Evolutionary conservation across 192 early-diverging fungal genomes (phyloP), one percentile per base, ranked within the genome.

Genomic region (Umbelopsis isabellina): DNA sequence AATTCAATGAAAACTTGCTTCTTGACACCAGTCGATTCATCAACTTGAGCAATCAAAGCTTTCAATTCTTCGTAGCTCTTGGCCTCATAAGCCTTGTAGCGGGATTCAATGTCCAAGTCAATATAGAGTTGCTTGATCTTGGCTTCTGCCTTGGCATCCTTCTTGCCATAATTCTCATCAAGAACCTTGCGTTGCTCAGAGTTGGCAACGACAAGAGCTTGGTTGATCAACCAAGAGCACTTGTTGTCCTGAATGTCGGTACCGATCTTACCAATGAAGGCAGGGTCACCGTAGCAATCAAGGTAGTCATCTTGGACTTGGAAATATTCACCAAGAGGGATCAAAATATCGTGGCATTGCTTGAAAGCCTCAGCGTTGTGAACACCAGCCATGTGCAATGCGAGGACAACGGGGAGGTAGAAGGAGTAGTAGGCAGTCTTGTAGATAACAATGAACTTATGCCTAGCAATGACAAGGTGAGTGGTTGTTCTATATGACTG

Each of bases 211-310:
- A 80, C 83, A 22, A 99, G 86, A 1, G 97, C 97, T 82, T 96
- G 91, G 72, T 96, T 95, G 73, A 99, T 92, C 69, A 98, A 82
- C 97, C 97, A 99, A 20, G 91, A 94, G 84, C 97, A 99, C 88
- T 99, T 99, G 90, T 99, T 99, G 82, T 98, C 97, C 84, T 98
- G 91, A 61, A 99, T 99, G 77, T 99, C 97, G 30, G 97, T 99
- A 49, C 97, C 97, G 81, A 99, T 95, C 87, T 99, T 99, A 75
- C 97, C 97, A 82, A 98, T 98, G 46, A 93, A 83, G 58, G 86
- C 88, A 6, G 95, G 94, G 41, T 84, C 87, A 70, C 92, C 97
- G 72, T 90, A 99, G 86, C 96, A 98, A 84, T 99, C 97, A 78
- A 99, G 78, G 76, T 93, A 99, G 77, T 99, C 97, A 78, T 99